Conservation (phyloP, 805 yeast genomes). For the Wickerhamiella occidentalis region DNA sequence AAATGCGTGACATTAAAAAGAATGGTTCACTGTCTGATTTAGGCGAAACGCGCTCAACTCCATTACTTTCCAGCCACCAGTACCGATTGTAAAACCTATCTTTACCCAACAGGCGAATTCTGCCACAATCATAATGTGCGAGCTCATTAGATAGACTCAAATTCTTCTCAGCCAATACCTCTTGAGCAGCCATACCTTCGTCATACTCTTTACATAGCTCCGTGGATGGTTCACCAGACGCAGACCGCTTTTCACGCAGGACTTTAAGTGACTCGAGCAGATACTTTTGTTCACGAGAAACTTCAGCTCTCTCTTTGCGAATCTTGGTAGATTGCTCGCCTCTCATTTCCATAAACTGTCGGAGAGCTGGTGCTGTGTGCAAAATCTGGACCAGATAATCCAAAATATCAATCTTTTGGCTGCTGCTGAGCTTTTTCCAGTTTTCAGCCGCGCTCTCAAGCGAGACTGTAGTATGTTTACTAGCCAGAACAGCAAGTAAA, state of each 20-base stretch:
- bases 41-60: slow-evolving; percentile 32
- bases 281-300: slow-evolving; percentile 45
- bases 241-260: slow-evolving; percentile 32
- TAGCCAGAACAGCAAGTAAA: slow-evolving; percentile 47
- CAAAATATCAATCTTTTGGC: slow-evolving; percentile 44
- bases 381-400: slow-evolving; percentile 53
- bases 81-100: slow-evolving; percentile 78
- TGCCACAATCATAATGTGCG: slow-evolving; percentile 46
- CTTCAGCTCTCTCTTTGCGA: slow-evolving; percentile 56
- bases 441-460: slow-evolving; percentile 35
- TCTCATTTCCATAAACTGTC: slow-evolving; percentile 54
- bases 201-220: slow-evolving; percentile 25
- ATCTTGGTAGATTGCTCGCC: slow-evolving; percentile 50
- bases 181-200: slow-evolving; percentile 27
- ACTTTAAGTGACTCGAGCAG: slow-evolving; percentile 41
- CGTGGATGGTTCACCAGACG: not conserved
- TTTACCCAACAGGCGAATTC: slow-evolving; percentile 64
- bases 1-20: slow-evolving; percentile 58
- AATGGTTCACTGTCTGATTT: not conserved
- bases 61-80: slow-evolving; percentile 92
- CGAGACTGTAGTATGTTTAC: slow-evolving; percentile 35
- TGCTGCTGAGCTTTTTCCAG: slow-evolving; percentile 44
- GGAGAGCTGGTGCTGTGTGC: slow-evolving; percentile 44
- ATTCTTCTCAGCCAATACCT: slow-evolving; percentile 38
- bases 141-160: slow-evolving; percentile 47